These are phyloP conservation scores for Grammothele lineata DNA, from an alignment of 768 basidiomycete species.

Conservation along the genomic window DNA sequence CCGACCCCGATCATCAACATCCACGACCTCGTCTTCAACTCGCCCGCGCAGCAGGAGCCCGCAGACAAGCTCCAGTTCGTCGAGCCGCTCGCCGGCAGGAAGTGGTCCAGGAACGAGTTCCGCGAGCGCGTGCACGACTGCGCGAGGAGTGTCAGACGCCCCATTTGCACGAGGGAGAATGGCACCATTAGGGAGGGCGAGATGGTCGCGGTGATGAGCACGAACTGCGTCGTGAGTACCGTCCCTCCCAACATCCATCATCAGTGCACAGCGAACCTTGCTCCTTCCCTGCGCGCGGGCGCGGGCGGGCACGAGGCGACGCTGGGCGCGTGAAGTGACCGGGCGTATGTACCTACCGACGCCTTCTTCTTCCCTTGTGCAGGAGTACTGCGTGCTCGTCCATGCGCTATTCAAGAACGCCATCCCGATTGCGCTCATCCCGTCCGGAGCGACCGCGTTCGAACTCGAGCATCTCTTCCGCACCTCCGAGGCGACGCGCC, in stretches of 20 bases:
- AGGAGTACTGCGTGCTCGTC: slow-evolving; percentile 51
- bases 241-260: not conserved
- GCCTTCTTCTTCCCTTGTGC: no score
- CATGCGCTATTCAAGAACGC: slow-evolving; percentile 46
- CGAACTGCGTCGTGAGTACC: slow-evolving; percentile 59
- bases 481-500: slow-evolving; percentile 42
- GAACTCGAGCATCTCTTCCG: slow-evolving; percentile 51
- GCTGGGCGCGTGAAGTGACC: no score
- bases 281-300: no score
- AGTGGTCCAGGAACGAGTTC: slow-evolving; percentile 45
- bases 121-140: slow-evolving; percentile 46
- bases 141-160: slow-evolving; percentile 46
- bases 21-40: slow-evolving; percentile 49
- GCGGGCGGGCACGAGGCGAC: no score
- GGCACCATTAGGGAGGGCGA: slow-evolving; percentile 48
- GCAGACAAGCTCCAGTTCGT: slow-evolving; percentile 50
- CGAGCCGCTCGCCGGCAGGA: slow-evolving; percentile 48
- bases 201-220: slow-evolving; percentile 65
- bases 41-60: slow-evolving; percentile 36
- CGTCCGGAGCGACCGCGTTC: slow-evolving; percentile 49
- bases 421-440: slow-evolving; percentile 50
- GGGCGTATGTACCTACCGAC: no score
- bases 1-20: slow-evolving; percentile 46
- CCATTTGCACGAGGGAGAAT: slow-evolving; percentile 48
- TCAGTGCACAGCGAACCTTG: not conserved